Conservation (phyloP, 495 filamentous ascomycete species). For the Hamigera avellanea region DNA sequence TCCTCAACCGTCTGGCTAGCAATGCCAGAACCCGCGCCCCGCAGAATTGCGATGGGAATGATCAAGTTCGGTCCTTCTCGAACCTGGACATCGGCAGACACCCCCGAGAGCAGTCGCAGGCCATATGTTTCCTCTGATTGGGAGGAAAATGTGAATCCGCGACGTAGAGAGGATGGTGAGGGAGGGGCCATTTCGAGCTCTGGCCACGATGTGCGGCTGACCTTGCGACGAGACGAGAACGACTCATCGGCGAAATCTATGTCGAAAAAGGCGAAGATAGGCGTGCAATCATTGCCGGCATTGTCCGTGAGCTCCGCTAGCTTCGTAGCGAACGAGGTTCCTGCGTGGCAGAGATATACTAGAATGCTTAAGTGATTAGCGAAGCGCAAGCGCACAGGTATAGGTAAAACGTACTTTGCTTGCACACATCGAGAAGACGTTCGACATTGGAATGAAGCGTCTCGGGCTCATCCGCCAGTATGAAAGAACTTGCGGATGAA, state of each 20-base stretch:
- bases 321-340: slow-evolving; percentile 57
- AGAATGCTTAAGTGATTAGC: slow-evolving; percentile 3
- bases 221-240: slow-evolving; percentile 24
- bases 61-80: slow-evolving; percentile 62
- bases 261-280: slow-evolving; percentile 68
- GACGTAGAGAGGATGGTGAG: slow-evolving; percentile 24
- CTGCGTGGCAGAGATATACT: slow-evolving; percentile 68
- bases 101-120: slow-evolving; percentile 51
- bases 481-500: slow-evolving; percentile 15
- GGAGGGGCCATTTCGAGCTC: slow-evolving; percentile 16
- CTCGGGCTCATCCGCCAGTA: slow-evolving; percentile 34
- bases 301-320: slow-evolving; percentile 55
- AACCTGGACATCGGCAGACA: slow-evolving; percentile 59
- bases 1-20: slow-evolving; percentile 6
- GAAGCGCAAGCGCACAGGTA: neutral
- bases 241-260: slow-evolving; percentile 33
- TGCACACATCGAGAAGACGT: slow-evolving; percentile 38
- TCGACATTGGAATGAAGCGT: slow-evolving; percentile 38
- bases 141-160: slow-evolving; percentile 33
- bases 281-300: slow-evolving; percentile 49
- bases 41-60: slow-evolving; percentile 60
- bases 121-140: slow-evolving; percentile 52
- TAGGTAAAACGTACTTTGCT: slow-evolving; percentile 35
- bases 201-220: slow-evolving; percentile 25
- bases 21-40: slow-evolving; percentile 19